Evolutionary conservation across 257 asterid species (phyloP).

Genomic region (Rubia yunnanensis): DNA sequence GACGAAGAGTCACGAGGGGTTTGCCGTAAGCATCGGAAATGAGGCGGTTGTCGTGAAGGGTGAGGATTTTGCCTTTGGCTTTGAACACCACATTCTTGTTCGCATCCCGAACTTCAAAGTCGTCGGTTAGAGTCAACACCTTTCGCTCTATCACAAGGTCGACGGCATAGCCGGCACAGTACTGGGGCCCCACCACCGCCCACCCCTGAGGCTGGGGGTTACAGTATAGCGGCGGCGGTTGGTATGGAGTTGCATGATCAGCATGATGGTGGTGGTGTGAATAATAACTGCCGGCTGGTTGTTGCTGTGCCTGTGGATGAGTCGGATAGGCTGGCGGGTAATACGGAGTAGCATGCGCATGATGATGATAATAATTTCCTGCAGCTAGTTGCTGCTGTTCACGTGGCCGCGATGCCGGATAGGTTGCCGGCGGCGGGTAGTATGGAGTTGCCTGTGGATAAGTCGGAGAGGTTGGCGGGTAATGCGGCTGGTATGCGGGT

Average conservation of each 20-base stretch:
- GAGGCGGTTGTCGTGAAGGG: slow-evolving; percentile 14
- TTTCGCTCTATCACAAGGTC: slow-evolving; percentile 13
- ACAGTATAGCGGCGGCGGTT: neutral
- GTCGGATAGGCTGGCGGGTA: too few species aligned
- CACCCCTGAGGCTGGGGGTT: slow-evolving; percentile 1
- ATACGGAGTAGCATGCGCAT: too few species aligned
- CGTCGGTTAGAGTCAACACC: slow-evolving; percentile 13
- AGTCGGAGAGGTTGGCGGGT: neutral
- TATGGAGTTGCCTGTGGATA: neutral
- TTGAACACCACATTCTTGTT: slow-evolving; percentile 11
- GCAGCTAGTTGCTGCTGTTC: too few species aligned
- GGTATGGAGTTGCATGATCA: neutral
- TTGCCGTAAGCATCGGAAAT: slow-evolving; percentile 14
- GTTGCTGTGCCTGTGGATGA: neutral
- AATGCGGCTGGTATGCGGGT: neutral
- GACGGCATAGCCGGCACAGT: slow-evolving; percentile 6
- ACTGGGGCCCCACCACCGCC: slow-evolving; percentile 11
- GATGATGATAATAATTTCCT: too few species aligned
- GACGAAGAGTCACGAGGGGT: slow-evolving; percentile 14
- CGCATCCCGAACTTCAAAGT: slow-evolving; percentile 14
- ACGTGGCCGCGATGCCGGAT: too few species aligned
- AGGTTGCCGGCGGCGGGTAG: neutral
- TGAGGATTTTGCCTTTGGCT: slow-evolving; percentile 12
- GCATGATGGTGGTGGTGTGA: neutral
- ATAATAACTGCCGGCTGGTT: neutral